Conservation (phyloP, 1,139 yeast species). For the Debaryomyces singareniensis region DNA sequence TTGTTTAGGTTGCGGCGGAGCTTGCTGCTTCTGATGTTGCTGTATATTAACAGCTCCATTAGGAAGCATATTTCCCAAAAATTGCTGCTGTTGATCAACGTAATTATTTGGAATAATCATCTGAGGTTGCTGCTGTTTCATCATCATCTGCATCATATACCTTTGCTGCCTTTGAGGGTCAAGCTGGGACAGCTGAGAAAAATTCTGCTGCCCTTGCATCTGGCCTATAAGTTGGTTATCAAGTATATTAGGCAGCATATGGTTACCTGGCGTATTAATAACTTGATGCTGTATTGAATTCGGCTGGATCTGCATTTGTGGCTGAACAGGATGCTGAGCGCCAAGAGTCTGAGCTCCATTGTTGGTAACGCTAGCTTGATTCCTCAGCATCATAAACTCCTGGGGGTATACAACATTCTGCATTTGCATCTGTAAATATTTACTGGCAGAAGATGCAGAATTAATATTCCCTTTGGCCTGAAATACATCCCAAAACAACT, state of each 20-base stretch:
- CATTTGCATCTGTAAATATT: slow-evolving; percentile 64
- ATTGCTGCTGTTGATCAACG: slow-evolving; percentile 18
- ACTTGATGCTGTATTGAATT: slow-evolving; percentile 7
- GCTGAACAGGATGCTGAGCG: slow-evolving; percentile 4
- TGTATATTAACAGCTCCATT: slow-evolving; percentile 6
- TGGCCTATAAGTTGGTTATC: slow-evolving; percentile 5
- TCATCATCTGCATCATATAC: slow-evolving; percentile 18
- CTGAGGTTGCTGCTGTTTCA: slow-evolving; percentile 18
- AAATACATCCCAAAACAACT: slow-evolving; percentile 89
- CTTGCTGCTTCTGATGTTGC: slow-evolving; percentile 3
- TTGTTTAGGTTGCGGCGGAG: slow-evolving; percentile 5
- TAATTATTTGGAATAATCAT: slow-evolving; percentile 7
- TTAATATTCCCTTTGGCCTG: slow-evolving; percentile 65
- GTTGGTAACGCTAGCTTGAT: neutral
- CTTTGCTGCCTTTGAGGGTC: slow-evolving; percentile 17
- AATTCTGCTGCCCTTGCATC: neutral
- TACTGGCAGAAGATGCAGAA: slow-evolving; percentile 57
- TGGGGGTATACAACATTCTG: slow-evolving; percentile 61
- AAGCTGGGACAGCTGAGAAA: slow-evolving; percentile 13
- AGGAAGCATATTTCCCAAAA: slow-evolving; percentile 10
- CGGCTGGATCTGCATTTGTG: slow-evolving; percentile 5
- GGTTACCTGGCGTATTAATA: neutral
- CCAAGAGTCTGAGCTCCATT: neutral
- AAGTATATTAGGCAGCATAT: slow-evolving; percentile 1
- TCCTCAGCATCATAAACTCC: slow-evolving; percentile 16